phyloP scores from a whole-genome alignment of 2,329 filamentous ascomycete species.

The Aspergillus cejpii region DNA sequence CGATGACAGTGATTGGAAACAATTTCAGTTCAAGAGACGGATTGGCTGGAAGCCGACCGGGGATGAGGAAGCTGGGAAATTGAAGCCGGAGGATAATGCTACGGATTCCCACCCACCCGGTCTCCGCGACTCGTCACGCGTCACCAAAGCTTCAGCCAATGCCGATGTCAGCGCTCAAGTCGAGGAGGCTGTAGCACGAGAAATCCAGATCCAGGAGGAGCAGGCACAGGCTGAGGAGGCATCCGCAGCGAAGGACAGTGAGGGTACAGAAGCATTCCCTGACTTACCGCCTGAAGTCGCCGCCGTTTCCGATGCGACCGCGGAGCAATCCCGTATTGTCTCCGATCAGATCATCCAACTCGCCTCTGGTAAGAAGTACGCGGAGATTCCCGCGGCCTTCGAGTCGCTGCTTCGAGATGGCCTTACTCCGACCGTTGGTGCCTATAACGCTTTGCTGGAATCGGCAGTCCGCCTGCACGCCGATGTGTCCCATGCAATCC shows the following conservation, averaged over 20 bases:
- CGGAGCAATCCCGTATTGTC: slow-evolving; percentile 61
- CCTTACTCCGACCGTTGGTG: slow-evolving; percentile 68
- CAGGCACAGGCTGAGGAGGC: slow-evolving; percentile 41
- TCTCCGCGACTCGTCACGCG: slow-evolving; percentile 55
- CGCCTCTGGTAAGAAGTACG: slow-evolving; percentile 64
- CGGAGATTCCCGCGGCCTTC: slow-evolving; percentile 84
- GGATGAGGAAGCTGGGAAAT: slow-evolving; percentile 34
- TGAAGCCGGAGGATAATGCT: slow-evolving; percentile 20
- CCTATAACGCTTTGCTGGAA: slow-evolving; percentile 87
- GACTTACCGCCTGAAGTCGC: slow-evolving; percentile 28
- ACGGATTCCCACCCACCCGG: slow-evolving; percentile 45
- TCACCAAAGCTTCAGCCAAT: slow-evolving; percentile 48
- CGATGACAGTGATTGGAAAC: slow-evolving; percentile 76
- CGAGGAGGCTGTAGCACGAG: slow-evolving; percentile 74
- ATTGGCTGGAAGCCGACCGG: slow-evolving; percentile 73
- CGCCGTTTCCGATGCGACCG: slow-evolving; percentile 45
- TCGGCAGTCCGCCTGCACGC: slow-evolving; percentile 76
- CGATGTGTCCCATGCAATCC: slow-evolving; percentile 74
- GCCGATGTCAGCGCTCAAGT: slow-evolving; percentile 63
- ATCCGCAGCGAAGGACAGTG: slow-evolving; percentile 23
- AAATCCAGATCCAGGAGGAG: slow-evolving; percentile 59
- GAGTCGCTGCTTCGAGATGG: slow-evolving; percentile 81
- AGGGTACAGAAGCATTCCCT: slow-evolving; percentile 22
- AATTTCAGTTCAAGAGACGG: slow-evolving; percentile 80
- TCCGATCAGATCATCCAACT: slow-evolving; percentile 73